phyloP scores from a whole-genome alignment of 768 basidiomycete genomes.

The Lepiota venenata region DNA sequence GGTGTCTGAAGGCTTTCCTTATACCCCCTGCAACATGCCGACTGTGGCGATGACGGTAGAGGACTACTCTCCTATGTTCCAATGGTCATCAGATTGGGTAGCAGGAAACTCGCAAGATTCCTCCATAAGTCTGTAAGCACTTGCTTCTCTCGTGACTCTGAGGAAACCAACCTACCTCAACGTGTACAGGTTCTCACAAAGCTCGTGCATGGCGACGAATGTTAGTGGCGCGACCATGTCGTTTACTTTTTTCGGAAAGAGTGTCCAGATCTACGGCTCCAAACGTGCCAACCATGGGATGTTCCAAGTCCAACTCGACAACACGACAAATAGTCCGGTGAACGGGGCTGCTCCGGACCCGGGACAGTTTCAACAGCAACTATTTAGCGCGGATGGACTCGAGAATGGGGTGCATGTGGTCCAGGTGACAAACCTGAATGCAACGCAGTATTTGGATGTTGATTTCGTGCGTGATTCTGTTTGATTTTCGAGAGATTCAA shows the following conservation, averaged over 20 bases:
- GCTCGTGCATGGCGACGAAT: constrained; percentile 38
- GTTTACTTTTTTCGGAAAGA: constrained; percentile 48
- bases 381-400: constrained; percentile 36
- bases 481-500: neutral
- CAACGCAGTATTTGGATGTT: constrained; percentile 34
- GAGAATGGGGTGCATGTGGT: constrained; percentile 33
- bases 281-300: constrained; percentile 44
- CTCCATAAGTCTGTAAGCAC: constrained; percentile 15
- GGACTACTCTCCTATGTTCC: constrained; percentile 26
- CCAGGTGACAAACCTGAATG: constrained; percentile 27
- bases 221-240: constrained; percentile 26
- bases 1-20: too few relatives aligned
- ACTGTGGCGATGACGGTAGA: constrained; percentile 29
- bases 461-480: constrained; percentile 39
- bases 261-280: constrained; percentile 46
- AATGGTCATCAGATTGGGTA: constrained; percentile 22
- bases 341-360: constrained; percentile 26
- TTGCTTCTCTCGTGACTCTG: too few relatives aligned
- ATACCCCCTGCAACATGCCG: constrained; percentile 26
- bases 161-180: neutral
- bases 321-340: constrained; percentile 18
- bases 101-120: constrained; percentile 21
- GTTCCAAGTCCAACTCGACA: constrained; percentile 42
- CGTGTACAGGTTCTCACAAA: constrained; percentile 27
- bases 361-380: constrained; percentile 33